Percentiles rank a stretch among this genome's conserved stretches.
Evolutionary conservation across 2,329 filamentous ascomycete species (phyloP).

Genomic region (Zasmidium angulare): DNA sequence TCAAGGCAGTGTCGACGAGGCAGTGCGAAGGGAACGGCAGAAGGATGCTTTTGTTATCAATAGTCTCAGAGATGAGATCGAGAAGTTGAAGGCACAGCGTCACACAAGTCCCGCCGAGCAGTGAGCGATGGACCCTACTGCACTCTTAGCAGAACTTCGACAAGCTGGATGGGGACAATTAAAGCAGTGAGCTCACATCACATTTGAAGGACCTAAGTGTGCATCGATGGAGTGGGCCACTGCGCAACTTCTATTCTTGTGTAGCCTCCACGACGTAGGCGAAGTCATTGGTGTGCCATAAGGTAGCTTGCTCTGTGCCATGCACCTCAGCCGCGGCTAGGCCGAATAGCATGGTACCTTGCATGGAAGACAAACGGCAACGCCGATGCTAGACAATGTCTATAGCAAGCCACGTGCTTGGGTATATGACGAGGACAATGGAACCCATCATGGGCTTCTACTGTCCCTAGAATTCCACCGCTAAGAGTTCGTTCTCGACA

Average conservation of each 20-base stretch:
- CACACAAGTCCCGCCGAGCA: not conserved
- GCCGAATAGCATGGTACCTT: not conserved
- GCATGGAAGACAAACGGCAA: not conserved
- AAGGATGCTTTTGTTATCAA: constrained; percentile 22
- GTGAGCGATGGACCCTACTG: no score
- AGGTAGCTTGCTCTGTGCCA: not conserved
- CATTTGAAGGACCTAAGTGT: not conserved
- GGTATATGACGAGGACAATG: not conserved
- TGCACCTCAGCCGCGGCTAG: not conserved
- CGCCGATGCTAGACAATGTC: no score
- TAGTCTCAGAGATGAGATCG: constrained; percentile 14
- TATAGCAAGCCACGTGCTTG: not conserved
- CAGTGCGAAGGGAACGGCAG: constrained; percentile 24
- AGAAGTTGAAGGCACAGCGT: constrained; percentile 3
- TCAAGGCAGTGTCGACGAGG: constrained; percentile 25
- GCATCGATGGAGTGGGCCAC: not conserved
- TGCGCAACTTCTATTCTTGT: not conserved
- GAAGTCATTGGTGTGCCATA: not conserved
- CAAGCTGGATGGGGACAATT: no score
- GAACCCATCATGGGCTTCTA: not conserved
- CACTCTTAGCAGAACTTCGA: no score
- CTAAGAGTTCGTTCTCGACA: not conserved
- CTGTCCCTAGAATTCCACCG: not conserved
- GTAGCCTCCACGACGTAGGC: not conserved
- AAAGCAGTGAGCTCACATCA: no score